Base-by-base conservation (phyloP, 441 rosid genomes). In the Pelargonium fulgidum region DNA sequence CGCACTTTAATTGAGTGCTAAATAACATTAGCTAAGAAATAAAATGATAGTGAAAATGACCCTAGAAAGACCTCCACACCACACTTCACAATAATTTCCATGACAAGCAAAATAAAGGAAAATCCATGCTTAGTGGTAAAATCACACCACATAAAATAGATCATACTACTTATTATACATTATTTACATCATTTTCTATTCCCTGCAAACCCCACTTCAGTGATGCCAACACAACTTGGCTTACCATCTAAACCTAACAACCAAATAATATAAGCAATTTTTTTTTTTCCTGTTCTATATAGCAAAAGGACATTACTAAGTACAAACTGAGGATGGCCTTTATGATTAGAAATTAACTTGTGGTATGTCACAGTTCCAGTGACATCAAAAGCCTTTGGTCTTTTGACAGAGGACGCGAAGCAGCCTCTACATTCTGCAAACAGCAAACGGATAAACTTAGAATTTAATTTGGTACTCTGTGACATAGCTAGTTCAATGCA, bases 381-480 rank as follows among this genome's bases (percentile, higher is more conserved):
- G 56, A 50, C 56, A 50, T 50, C 56, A 50, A 4, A 50, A 50
- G 56, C 56, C 56, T 50, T 50, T 50, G 56, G n/a, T 50, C 56
- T 50, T 50, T 50, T n/a, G 56, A 12, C 56, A 50, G 56, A 16
- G 16, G 56, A 50, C 56, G 14, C 7, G 56, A 50, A 4, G 56
- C 56, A 13, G 56, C 56, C 56, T 50, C 56, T 7, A 50, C 56
- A 13, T n/a, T 50, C 56, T 50, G 56, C 14, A 1, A 50, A 4
- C 16, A n/a, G 1, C 0, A 50, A 50, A 50, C 6, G 14, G 11
- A 45, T 45, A 11, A 45, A 45, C 1, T 14, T 45, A 7, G 56
- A 4, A 50, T 4, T n/a, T 50, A 13, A 29, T 29, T 29, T 29
- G 36, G 36, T 29, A 29, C 36, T 29, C 36, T 29, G 36, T 5